Percentiles rank a stretch among this genome's conserved stretches.
These are phyloP conservation scores for Elongisporangium undulatum DNA, from an alignment of 352 stramenopile species.

Conservation along the genomic window DNA sequence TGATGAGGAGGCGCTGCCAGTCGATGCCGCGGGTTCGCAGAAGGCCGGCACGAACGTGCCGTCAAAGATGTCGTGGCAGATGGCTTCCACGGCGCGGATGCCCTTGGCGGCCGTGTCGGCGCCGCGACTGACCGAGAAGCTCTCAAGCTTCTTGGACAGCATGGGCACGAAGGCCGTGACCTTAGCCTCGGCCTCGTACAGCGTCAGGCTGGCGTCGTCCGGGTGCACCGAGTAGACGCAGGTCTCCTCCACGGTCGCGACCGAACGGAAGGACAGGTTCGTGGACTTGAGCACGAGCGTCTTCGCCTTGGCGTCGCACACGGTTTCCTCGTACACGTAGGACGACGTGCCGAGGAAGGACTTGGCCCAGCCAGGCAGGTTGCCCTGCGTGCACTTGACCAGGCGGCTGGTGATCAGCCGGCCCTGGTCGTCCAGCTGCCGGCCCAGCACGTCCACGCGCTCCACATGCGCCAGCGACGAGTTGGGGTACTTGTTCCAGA, in stretches of 20 bases:
- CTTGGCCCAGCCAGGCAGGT: slow-evolving; percentile 72
- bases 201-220: slow-evolving; percentile 41
- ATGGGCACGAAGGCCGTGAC: slow-evolving; percentile 83
- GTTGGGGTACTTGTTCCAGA: slow-evolving; percentile 90
- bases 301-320: slow-evolving; percentile 63
- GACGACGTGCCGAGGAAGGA: slow-evolving; percentile 57
- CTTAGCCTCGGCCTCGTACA: slow-evolving; percentile 72
- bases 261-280: slow-evolving; percentile 73
- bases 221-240: slow-evolving; percentile 78
- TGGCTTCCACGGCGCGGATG: slow-evolving; percentile 71
- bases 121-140: slow-evolving; percentile 65
- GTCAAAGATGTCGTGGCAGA: slow-evolving; percentile 86
- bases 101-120: slow-evolving; percentile 76
- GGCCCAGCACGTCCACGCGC: slow-evolving; percentile 79
- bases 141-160: slow-evolving; percentile 76
- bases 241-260: slow-evolving; percentile 78
- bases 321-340: slow-evolving; percentile 82
- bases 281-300: slow-evolving; percentile 75
- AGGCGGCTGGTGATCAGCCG: slow-evolving; percentile 61
- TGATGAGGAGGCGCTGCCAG: background rate
- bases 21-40: slow-evolving; percentile 32
- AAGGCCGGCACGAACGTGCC: slow-evolving; percentile 67
- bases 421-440: slow-evolving; percentile 57
- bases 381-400: slow-evolving; percentile 72
- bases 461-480: slow-evolving; percentile 72